phyloP scores from a whole-genome alignment of 139 green algal species.

The Eudorina sp. region DNA sequence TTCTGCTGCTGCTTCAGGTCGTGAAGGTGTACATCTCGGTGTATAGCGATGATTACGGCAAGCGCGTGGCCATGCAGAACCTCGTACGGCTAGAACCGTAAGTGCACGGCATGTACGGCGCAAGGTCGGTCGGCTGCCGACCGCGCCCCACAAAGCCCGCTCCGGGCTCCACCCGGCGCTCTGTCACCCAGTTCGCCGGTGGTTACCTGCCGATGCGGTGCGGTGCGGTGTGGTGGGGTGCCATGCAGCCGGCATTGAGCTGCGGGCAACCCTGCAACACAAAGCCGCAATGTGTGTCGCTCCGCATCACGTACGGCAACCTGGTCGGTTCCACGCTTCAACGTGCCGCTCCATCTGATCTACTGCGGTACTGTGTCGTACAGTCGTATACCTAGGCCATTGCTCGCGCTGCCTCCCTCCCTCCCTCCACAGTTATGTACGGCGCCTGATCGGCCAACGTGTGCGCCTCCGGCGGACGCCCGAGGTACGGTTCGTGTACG shows the following conservation, averaged over 20 bases:
- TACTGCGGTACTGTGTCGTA: no score
- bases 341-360: no score
- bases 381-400: no score
- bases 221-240: no score
- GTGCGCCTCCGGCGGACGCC: constrained; percentile 87
- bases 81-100: constrained; percentile 81
- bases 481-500: constrained; percentile 88
- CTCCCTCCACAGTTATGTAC: constrained; percentile 86
- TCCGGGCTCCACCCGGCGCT: not conserved
- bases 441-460: constrained; percentile 77
- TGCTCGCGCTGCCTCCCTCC: no score
- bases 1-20: constrained; percentile 46
- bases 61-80: constrained; percentile 80
- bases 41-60: constrained; percentile 73
- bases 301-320: no score
- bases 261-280: no score
- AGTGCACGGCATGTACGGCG: constrained; percentile 20
- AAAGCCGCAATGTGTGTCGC: no score
- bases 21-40: constrained; percentile 76
- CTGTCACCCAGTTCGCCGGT: no score
- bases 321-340: no score
- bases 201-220: no score
- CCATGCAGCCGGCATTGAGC: no score
- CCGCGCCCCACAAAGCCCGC: not conserved
- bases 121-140: not conserved